These are phyloP conservation scores for Termitomyces titanicus DNA, from an alignment of 768 basidiomycete species.

Conservation along the genomic window DNA sequence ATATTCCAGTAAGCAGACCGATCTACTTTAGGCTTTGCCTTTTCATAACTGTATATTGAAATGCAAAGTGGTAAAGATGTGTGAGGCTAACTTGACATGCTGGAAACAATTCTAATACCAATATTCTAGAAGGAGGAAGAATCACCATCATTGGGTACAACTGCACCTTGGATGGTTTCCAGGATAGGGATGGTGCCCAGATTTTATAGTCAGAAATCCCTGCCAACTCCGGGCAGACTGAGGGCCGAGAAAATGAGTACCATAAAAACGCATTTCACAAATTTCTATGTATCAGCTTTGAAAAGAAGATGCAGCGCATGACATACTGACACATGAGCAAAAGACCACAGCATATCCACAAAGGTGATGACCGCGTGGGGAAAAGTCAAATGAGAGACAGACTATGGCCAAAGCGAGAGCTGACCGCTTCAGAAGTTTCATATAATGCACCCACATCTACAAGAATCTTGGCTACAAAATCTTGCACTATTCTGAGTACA, in stretches of 20 bases:
- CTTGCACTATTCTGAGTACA: conserved; percentile 75
- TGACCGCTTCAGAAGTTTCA: conserved; percentile 86
- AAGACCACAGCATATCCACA: conserved; percentile 88
- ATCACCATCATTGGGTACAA: conserved; percentile 86
- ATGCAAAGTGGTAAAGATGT: not conserved
- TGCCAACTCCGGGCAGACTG: conserved; percentile 92
- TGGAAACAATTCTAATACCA: conserved; percentile 11
- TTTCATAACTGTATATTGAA: conserved; percentile 12
- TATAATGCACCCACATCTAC: conserved; percentile 77
- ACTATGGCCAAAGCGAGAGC: conserved; percentile 8
- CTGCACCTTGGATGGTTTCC: conserved; percentile 65
- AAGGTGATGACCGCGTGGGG: conserved; percentile 67
- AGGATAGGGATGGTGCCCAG: conserved; percentile 86
- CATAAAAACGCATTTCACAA: conserved; percentile 31
- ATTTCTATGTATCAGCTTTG: not conserved
- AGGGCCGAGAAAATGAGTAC: not conserved
- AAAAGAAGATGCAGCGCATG: not conserved
- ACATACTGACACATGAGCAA: conserved; percentile 79
- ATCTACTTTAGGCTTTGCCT: conserved; percentile 92
- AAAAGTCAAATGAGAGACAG: not conserved
- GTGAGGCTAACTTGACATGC: conserved; percentile 39
- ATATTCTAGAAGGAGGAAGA: conserved; percentile 77
- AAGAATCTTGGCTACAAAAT: conserved; percentile 69
- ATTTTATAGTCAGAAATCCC: conserved; percentile 84
- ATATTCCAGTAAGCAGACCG: conserved; percentile 69